These are phyloP conservation scores for Lonicera japonica DNA, from an alignment of 129 eudicot species.

Conservation along the genomic window DNA sequence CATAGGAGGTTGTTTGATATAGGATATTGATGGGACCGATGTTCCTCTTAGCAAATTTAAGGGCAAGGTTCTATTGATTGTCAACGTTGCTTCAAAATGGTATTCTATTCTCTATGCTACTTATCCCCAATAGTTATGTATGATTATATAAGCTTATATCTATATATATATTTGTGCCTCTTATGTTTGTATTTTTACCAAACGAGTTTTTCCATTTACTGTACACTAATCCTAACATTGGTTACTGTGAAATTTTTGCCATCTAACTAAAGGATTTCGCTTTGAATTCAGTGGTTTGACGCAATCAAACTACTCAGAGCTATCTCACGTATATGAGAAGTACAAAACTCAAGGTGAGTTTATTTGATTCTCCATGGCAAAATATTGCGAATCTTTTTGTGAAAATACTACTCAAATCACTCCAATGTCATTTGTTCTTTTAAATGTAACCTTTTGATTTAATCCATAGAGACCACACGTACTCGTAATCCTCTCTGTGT, in stretches of 20 bases:
- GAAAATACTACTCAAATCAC: no score
- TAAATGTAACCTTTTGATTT: no score
- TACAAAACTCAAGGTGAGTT: conserved; percentile 89
- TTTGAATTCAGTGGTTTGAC: conserved; percentile 68
- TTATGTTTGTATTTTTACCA: no score
- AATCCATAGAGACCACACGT: no score
- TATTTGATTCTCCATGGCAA: no score
- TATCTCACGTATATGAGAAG: conserved; percentile 69
- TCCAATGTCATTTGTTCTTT: no score
- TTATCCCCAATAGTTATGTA: background rate
- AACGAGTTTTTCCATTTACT: background rate
- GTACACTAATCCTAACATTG: background rate
- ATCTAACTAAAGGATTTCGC: conserved; percentile 24
- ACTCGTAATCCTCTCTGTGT: no score
- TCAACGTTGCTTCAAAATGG: conserved; percentile 93
- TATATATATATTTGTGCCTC: no score
- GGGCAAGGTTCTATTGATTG: conserved; percentile 70
- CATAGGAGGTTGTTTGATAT: conserved; percentile 12
- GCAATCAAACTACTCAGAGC: conserved; percentile 79
- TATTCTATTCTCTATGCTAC: conserved; percentile 17
- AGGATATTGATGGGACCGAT: conserved; percentile 86
- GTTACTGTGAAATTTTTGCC: background rate
- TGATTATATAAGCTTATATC: background rate
- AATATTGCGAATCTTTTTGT: no score
- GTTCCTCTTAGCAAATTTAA: conserved; percentile 71